These are phyloP conservation scores for Citrullus mucosospermus DNA, from an alignment of 306 rosid species.

Conservation along the genomic window DNA sequence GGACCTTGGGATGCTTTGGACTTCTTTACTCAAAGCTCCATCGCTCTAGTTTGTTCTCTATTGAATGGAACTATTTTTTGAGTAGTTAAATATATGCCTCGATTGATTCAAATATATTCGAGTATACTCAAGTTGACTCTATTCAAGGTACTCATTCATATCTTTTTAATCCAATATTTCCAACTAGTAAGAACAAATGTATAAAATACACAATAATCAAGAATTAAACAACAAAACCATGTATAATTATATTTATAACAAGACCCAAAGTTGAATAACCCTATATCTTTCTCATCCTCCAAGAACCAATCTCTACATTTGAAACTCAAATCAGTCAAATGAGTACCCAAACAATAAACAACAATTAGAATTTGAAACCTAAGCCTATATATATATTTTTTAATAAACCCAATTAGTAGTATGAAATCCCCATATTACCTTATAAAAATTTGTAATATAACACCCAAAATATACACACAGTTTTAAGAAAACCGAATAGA, in stretches of 20 bases:
- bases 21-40: no score
- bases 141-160: no score
- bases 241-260: not conserved
- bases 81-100: no score
- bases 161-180: no score
- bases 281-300: not conserved
- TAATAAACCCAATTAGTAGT: not conserved
- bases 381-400: not conserved
- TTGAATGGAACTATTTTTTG: no score
- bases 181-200: no score
- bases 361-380: not conserved
- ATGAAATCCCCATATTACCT: constrained; percentile 1
- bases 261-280: not conserved
- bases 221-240: not conserved
- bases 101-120: no score
- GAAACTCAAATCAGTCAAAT: not conserved
- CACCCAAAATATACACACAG: not conserved
- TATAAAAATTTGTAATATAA: not conserved
- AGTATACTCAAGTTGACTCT: no score
- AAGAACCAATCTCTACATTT: not conserved
- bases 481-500: not conserved
- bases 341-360: not conserved
- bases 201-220: no score
- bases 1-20: no score
- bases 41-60: no score